Percentiles rank a stretch among this genome's conserved stretches.
These are phyloP conservation scores for Zymoseptoria tritici DNA, from an alignment of 2,329 filamentous ascomycete species.

Conservation along the genomic window DNA sequence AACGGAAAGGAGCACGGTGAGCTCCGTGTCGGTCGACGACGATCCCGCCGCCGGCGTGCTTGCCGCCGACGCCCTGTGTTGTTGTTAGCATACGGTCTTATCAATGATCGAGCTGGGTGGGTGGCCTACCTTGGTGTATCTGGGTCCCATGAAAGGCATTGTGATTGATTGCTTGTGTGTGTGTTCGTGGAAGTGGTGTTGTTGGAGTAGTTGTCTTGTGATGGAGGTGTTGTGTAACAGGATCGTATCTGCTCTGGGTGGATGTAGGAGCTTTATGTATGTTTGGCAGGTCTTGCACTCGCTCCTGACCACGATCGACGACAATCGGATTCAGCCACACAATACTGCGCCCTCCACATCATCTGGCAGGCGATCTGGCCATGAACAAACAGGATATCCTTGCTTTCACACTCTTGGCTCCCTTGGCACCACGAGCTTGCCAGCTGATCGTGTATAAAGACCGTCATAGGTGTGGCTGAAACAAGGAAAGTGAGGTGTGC, in stretches of 20 bases:
- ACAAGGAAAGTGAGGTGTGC: background rate
- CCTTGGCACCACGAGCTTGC: background rate
- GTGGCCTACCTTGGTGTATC: conserved; percentile 31
- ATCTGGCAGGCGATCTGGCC: background rate
- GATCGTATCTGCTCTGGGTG: background rate
- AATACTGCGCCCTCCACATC: background rate
- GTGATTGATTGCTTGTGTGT: conserved; percentile 7
- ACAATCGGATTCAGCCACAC: background rate
- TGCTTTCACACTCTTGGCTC: background rate
- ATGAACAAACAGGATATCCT: background rate
- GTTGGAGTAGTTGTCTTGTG: background rate
- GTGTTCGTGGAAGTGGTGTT: background rate
- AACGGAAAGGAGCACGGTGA: conserved; percentile 44
- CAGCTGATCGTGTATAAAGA: background rate
- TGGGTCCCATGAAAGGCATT: conserved; percentile 40
- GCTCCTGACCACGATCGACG: background rate
- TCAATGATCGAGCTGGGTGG: background rate
- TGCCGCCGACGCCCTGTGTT: conserved; percentile 33
- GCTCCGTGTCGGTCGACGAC: conserved; percentile 47
- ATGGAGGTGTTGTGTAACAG: background rate
- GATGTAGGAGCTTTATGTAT: background rate
- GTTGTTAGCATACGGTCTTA: background rate
- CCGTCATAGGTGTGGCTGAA: background rate
- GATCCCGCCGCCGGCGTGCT: conserved; percentile 41
- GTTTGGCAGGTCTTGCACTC: background rate